These are phyloP conservation scores for Huntiella savannae DNA, from an alignment of 2,329 filamentous ascomycete genomes.

Conservation along the genomic window DNA sequence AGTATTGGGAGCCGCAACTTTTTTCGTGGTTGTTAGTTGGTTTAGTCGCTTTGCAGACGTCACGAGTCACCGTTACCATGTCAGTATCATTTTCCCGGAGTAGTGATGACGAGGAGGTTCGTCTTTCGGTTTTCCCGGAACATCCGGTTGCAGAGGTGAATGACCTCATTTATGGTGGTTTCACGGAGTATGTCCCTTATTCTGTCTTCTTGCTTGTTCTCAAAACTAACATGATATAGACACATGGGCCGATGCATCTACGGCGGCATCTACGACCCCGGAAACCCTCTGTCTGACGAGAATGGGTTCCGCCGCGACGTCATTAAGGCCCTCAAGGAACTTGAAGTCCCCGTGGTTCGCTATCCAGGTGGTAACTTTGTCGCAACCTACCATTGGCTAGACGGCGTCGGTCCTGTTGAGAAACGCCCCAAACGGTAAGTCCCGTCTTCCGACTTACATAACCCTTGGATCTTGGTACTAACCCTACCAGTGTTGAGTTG, in stretches of 20 bases:
- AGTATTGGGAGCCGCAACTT: neutral
- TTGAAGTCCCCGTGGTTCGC: slow-evolving; percentile 57
- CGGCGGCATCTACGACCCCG: slow-evolving; percentile 66
- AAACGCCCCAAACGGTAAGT: slow-evolving; percentile 34
- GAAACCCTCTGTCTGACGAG: slow-evolving; percentile 51
- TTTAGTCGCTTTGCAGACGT: too few relatives aligned
- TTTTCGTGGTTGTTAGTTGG: too few relatives aligned
- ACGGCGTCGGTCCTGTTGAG: slow-evolving; percentile 58
- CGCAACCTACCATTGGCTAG: slow-evolving; percentile 71
- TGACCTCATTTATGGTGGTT: slow-evolving; percentile 66
- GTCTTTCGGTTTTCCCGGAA: slow-evolving; percentile 43
- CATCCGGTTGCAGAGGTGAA: slow-evolving; percentile 56
- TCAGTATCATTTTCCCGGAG: slow-evolving; percentile 54
- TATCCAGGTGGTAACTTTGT: slow-evolving; percentile 75
- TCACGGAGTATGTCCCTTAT: slow-evolving; percentile 47
- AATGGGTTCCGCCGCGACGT: slow-evolving; percentile 67
- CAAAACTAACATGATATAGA: slow-evolving; percentile 21
- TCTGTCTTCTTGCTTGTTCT: neutral
- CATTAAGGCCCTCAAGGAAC: slow-evolving; percentile 50
- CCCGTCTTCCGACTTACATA: neutral
- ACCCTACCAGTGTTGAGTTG: slow-evolving; percentile 41
- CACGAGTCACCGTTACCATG: neutral
- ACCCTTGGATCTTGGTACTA: neutral
- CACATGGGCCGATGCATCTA: slow-evolving; percentile 86
- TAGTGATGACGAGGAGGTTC: slow-evolving; percentile 36